phyloP scores from a whole-genome alignment of 2,329 filamentous ascomycete species.

The Trichoderma gracile region DNA sequence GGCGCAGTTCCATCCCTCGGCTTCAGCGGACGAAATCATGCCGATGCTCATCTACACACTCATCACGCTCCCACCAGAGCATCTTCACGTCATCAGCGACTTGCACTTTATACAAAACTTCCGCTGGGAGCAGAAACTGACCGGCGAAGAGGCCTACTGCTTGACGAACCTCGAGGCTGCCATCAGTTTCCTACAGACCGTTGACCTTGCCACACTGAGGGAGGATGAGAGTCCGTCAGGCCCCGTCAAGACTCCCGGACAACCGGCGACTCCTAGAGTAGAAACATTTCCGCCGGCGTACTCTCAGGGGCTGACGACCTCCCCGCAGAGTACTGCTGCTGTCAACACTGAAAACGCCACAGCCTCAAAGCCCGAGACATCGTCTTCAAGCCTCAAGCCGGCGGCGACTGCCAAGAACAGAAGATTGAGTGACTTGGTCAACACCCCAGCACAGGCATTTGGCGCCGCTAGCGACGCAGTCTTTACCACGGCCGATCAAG shows the following conservation, averaged over 20 bases:
- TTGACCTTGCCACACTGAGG: conserved; percentile 85
- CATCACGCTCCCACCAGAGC: conserved; percentile 84
- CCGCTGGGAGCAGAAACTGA: conserved; percentile 79
- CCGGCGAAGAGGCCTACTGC: conserved; percentile 94
- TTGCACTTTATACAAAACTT: conserved; percentile 94
- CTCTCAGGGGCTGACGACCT: conserved; percentile 45
- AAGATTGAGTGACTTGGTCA: conserved; percentile 81
- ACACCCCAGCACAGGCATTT: conserved; percentile 78
- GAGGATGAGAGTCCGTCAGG: conserved; percentile 74
- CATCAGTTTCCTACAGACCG: conserved; percentile 91
- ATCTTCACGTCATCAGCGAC: conserved; percentile 89
- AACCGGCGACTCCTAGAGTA: conserved; percentile 50
- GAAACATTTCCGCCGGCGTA: conserved; percentile 62
- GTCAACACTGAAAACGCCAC: conserved; percentile 37
- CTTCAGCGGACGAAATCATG: conserved; percentile 95
- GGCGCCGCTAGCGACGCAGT: conserved; percentile 82
- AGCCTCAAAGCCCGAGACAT: conserved; percentile 41
- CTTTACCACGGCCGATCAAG: conserved; percentile 84
- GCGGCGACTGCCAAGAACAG: conserved; percentile 63
- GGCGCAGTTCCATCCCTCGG: conserved; percentile 68
- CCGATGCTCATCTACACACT: conserved; percentile 95
- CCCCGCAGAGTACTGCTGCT: conserved; percentile 38
- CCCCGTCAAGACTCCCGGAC: conserved; percentile 57
- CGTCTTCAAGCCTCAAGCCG: conserved; percentile 47
- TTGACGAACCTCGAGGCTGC: conserved; percentile 94